These are phyloP conservation scores for Cryphonectria carpinicola DNA, from an alignment of 2,329 filamentous ascomycete species.

Conservation along the genomic window DNA sequence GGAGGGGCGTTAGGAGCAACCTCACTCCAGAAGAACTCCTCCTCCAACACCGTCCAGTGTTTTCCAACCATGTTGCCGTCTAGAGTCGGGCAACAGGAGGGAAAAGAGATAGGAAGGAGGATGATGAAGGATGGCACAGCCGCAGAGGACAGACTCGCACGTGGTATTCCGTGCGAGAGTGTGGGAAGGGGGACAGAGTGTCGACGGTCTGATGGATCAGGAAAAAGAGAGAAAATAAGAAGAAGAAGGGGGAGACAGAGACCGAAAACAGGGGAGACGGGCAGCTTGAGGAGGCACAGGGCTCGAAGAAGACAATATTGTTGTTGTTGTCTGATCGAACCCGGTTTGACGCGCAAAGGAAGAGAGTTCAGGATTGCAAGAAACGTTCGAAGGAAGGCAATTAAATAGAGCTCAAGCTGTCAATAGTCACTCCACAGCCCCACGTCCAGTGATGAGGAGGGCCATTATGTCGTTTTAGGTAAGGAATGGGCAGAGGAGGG, in stretches of 20 bases:
- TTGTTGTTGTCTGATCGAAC: neutral
- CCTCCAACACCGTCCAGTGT: conserved; percentile 53
- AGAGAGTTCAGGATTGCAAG: neutral
- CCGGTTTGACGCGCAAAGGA: neutral
- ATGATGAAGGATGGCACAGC: neutral
- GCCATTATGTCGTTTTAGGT: neutral
- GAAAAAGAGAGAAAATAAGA: neutral
- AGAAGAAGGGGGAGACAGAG: neutral
- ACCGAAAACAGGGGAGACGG: neutral
- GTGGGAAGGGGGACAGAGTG: neutral
- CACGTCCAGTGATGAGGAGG: neutral
- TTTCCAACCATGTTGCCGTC: conserved; percentile 52
- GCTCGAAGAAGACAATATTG: neutral
- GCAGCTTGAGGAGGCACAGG: neutral
- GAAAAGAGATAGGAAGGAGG: neutral
- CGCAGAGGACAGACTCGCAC: neutral
- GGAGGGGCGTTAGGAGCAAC: conserved; percentile 37
- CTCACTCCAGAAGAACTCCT: conserved; percentile 51
- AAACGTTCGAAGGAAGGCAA: neutral
- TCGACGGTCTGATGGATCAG: neutral
- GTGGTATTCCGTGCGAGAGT: neutral
- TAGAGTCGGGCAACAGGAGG: neutral
- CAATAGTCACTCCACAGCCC: neutral
- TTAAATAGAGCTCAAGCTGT: neutral
- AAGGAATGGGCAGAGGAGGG: neutral